Conservation (phyloP, 2,329 filamentous ascomycete genomes). For the Colletotrichum acutatum region DNA sequence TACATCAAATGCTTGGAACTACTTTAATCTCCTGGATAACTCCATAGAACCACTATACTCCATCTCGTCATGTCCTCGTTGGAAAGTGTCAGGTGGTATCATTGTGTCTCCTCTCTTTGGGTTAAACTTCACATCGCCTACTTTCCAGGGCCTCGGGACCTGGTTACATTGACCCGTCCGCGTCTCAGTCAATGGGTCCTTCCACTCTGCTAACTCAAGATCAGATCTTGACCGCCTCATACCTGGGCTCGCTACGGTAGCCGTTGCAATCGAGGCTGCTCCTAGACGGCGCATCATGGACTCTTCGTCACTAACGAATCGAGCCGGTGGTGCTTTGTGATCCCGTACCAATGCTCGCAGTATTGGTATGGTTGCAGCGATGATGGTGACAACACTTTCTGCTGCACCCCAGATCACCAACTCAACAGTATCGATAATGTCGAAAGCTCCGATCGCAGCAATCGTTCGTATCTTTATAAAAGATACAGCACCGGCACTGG, state of each 20-base stretch:
- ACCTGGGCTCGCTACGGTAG: neutral
- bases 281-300: slow-evolving; percentile 10
- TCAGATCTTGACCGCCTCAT: neutral
- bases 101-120: too few relatives aligned
- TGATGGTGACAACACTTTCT: slow-evolving; percentile 44
- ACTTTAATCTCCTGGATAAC: neutral
- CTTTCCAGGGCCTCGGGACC: neutral
- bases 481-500: slow-evolving; percentile 46
- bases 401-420: slow-evolving; percentile 44
- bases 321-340: slow-evolving; percentile 11
- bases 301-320: slow-evolving; percentile 26
- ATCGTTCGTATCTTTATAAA: slow-evolving; percentile 45
- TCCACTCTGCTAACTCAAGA: slow-evolving; percentile 9
- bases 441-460: slow-evolving; percentile 35
- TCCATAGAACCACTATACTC: neutral
- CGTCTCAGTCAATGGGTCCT: neutral
- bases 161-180: neutral
- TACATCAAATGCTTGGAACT: neutral
- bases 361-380: slow-evolving; percentile 47
- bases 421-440: slow-evolving; percentile 38
- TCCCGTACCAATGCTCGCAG: slow-evolving; percentile 42
- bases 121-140: neutral
- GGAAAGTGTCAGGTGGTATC: neutral
- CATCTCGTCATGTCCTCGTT: too few relatives aligned
- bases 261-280: neutral